Base-by-base conservation (phyloP, 1,284 basidiomycete species). In the Austroboletus novae-zelandiae region DNA sequence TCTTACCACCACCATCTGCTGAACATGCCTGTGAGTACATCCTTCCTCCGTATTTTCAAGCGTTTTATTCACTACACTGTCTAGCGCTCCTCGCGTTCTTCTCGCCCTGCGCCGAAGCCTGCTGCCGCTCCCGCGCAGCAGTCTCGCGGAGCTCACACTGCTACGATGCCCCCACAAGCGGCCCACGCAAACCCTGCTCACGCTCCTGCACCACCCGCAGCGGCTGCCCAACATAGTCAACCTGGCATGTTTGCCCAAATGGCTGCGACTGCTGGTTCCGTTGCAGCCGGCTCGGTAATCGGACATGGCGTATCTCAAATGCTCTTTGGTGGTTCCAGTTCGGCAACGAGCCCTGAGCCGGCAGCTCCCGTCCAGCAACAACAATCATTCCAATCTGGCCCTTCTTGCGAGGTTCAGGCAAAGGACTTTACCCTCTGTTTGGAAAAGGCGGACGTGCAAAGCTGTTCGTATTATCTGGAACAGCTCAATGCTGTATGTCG, bases 261-360 rank as follows among this genome's bases (percentile, higher is more conserved):
- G 89, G 91, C 91, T 48, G 90, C 91, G 14, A 94, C 91, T 8
- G 91, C 90, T 27, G 91, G 90, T 49, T 89, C 87, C 55, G 91
- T 94, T 37, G 91, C 91, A 7, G 76, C 91, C 46, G 91, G 91
- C 40, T 91, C 89, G 14, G 83, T 84, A 45, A 79, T 94, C 55
- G 91, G 91, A 43, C 91, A 94, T 62, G 91, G 91, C 34, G 65
- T 94, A 55, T 91, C 88, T 44, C 79, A 69, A 68, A 91, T 94
- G 88, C 79, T 94, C 50, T 94, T 94, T 58, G 91, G 91, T 70
- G 43, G 70, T 74, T 39, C 73, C 77, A 41, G 69, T 74, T 31
- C 74, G 68, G 50, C 73, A 67, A 30, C 74, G 69, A 48, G 66
- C 29, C 56, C 68, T 14, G 75, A 76, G 34, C 77, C 77, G 42